phyloP scores from a whole-genome alignment of 2,329 filamentous ascomycete species.

The Colletotrichum incanum region DNA sequence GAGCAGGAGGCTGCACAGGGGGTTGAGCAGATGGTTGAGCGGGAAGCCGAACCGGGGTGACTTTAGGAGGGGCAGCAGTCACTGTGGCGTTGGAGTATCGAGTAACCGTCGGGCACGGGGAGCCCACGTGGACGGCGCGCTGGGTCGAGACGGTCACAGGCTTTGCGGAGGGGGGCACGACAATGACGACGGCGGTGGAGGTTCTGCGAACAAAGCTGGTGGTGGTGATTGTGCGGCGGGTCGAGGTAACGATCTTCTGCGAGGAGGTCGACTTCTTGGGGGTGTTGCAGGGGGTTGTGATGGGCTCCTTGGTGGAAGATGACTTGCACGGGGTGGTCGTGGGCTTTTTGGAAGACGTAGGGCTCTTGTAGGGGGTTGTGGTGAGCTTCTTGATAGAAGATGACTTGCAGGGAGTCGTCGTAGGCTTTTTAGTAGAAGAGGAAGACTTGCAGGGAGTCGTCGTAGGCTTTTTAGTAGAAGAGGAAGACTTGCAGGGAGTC shows the following conservation, averaged over 20 bases:
- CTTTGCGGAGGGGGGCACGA: neutral
- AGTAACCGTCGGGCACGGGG: neutral
- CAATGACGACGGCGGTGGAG: slow-evolving; percentile 2
- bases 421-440: neutral
- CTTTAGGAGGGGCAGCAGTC: neutral
- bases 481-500: neutral
- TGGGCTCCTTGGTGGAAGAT: neutral
- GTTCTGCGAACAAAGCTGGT: slow-evolving; percentile 8
- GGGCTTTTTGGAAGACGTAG: neutral
- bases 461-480: neutral
- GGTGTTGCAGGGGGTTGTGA: neutral
- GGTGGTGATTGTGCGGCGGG: slow-evolving; percentile 28
- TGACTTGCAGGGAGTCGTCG: neutral
- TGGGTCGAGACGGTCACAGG: slow-evolving; percentile 5
- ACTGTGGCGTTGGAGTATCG: neutral
- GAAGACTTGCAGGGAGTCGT: neutral
- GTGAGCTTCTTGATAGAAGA: neutral
- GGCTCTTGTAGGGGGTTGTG: neutral
- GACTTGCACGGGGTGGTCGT: neutral
- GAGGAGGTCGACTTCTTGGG: slow-evolving; percentile 8
- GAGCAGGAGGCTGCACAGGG: neutral
- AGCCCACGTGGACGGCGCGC: neutral
- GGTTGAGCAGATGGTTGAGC: neutral
- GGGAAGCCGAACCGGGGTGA: slow-evolving; percentile 1
- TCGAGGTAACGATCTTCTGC: slow-evolving; percentile 6